These are phyloP conservation scores for Leccinellum rugosiceps DNA, from an alignment of 768 basidiomycete species.

Conservation along the genomic window DNA sequence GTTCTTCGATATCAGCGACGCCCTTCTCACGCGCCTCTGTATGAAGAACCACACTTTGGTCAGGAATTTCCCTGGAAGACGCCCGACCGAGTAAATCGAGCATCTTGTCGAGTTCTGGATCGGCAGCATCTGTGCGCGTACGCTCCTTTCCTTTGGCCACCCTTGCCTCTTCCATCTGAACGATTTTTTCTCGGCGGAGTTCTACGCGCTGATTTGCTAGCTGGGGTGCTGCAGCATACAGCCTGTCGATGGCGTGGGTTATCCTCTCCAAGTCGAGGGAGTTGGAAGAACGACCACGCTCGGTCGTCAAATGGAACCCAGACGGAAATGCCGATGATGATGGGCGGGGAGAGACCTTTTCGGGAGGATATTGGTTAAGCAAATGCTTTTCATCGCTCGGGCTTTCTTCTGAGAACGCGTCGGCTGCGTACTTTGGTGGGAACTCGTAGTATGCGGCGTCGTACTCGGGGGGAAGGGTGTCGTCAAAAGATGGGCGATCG, in stretches of 20 bases:
- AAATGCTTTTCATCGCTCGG: constrained; percentile 7
- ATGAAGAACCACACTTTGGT: constrained; percentile 70
- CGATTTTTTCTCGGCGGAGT: constrained; percentile 65
- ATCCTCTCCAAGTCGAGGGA: constrained; percentile 81
- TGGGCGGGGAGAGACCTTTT: constrained; percentile 15
- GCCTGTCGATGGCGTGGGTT: constrained; percentile 82
- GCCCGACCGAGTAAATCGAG: constrained; percentile 70
- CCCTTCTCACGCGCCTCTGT: constrained; percentile 51
- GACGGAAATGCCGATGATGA: neutral
- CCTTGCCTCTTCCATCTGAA: constrained; percentile 70
- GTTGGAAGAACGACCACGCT: constrained; percentile 29
- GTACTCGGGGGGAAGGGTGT: constrained; percentile 54
- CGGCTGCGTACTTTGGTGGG: constrained; percentile 26
- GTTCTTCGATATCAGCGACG: constrained; percentile 55
- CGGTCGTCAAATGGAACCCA: neutral
- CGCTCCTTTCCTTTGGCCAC: constrained; percentile 49
- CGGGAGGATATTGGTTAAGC: constrained; percentile 16
- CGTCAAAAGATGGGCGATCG: constrained; percentile 13
- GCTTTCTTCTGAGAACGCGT: constrained; percentile 9
- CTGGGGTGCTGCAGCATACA: constrained; percentile 85
- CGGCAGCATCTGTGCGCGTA: constrained; percentile 32
- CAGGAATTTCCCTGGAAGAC: constrained; percentile 58
- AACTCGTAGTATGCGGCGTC: constrained; percentile 32
- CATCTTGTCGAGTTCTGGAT: constrained; percentile 63
- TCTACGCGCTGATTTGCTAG: constrained; percentile 92